Base-by-base conservation (phyloP, 73 alveolate species). In the Paramecium caudatum region DNA sequence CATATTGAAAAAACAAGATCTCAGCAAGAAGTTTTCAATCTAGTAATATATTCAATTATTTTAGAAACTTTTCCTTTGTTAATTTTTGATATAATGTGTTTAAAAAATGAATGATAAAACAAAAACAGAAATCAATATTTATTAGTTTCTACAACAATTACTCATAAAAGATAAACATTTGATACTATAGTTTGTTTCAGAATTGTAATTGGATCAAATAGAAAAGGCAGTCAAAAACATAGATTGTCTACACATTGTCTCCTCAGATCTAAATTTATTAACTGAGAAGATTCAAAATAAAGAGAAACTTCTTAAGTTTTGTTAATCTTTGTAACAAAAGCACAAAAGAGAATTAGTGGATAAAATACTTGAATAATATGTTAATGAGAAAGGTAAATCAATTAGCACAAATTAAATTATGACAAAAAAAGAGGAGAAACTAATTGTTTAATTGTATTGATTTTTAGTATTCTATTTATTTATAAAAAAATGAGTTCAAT, bases 41-140 rank as follows among this genome's bases (percentile, higher is more conserved):
- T 50, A 21, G 78, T 50, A 50, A 50, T 50, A 15, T 19, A 19
- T 50, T 3, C 21, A 19, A 3, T 25, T 50, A 50, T 7, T 19
- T 5, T 50, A 50, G 78, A 50, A 50, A 50, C 30, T 50, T 9
- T n/a, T 50, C 7, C 78, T 50, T 16, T 50, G 80, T 55, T 55
- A 55, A 55, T 55, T 55, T 55, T 55, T 23, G 30, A 23, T 55
- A 12, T 8, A 55, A 55, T 55, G 80, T 55, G 30, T 55, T 0
- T 55, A 19, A 5, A 55, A 55, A 5, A 55, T 55, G 80, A 43
- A 1, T 12, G 23, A 55, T 55, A 19, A 17, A 23, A 27, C 23
- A 27, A 55, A 55, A 21, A 55, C 13, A 27, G 80, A 55, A 43
- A 55, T 55, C 5, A 55, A 23, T 27, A 55, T 55, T 55, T 55